Conservation (phyloP, 306 rosid genomes). For the Cucurbita maxima region DNA sequence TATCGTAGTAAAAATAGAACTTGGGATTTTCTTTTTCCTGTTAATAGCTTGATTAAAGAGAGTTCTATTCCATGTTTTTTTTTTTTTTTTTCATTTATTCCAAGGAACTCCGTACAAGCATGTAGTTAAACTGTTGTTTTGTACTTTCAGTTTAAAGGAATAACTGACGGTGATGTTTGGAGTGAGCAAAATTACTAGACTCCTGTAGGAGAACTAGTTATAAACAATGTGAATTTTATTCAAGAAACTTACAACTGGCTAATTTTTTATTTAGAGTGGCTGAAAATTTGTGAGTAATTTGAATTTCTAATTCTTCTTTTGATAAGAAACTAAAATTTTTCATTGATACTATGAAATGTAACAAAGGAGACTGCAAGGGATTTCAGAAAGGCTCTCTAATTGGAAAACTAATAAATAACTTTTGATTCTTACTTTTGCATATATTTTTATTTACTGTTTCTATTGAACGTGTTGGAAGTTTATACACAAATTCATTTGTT, state of each 20-base stretch:
- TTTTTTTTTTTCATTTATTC: neutral
- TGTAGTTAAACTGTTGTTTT: neutral
- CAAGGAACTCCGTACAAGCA: neutral
- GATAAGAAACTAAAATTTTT: neutral
- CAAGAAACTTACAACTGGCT: neutral
- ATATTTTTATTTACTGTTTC: conserved; percentile 1
- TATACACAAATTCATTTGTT: neutral
- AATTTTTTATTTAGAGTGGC: neutral
- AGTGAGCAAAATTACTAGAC: neutral
- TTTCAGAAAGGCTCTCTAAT: neutral
- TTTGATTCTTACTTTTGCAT: neutral
- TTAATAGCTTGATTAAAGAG: neutral
- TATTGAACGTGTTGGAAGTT: neutral
- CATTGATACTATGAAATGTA: neutral
- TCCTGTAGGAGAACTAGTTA: neutral
- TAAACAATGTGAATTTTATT: neutral
- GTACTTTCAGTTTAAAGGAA: neutral
- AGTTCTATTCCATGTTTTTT: neutral
- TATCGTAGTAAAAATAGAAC: neutral
- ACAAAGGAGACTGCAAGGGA: neutral
- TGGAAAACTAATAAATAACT: neutral
- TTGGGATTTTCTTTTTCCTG: neutral
- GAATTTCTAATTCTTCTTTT: neutral
- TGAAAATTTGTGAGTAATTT: neutral
- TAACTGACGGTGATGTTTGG: neutral